Evolutionary conservation across 2,329 filamentous ascomycete genomes (phyloP), one percentile per base, ranked within the genome.

Genomic region (Tympanopsis confertula): DNA sequence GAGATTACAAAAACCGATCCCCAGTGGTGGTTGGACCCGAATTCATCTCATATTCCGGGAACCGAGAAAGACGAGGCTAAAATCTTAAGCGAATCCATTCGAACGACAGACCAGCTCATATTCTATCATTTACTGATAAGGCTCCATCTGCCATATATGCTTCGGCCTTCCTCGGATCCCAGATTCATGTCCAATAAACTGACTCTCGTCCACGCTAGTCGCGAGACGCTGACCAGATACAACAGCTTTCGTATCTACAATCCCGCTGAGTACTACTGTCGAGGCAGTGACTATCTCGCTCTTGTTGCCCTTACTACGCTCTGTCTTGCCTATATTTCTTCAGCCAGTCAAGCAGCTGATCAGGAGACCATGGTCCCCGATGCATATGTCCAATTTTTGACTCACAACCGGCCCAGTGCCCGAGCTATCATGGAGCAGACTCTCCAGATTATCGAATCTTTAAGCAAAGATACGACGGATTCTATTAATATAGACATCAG

Each of bases 101-200:
- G 57, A 4, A 44, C 66, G 5, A 62, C 68, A 46, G 49, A 65
- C 5, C 71, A 75, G 40, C 57, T 74, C 35, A 58, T 62, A 2
- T 66, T 74, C 42, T 64, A 66, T 44, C 61, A 65, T 22, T 56
- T 74, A 3, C 52, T 73, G 5, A 61, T 69, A 22, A 58, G 69
- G 5, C 58, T 75, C 0, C 71, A 77, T 41, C 57, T 76, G 1
- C 72, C 71, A 0, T 74, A 69, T 42, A 66, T 75, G 51, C 58
- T 74, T 10, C 60, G 57, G 18, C 41, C 53, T 5, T 48, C 51
- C 3, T 38, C 40, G 4, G 50, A 54, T 13, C 37, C 38, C 5
- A 57, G 58, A 13, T 63, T 64, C 39, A 61, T 68, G 15, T 66
- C 68, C 45, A 69, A 63, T 44, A 69, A 64, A 39, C 58, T 59